Base-by-base conservation (phyloP, 257 asterid species). In the Sherardia arvensis region DNA sequence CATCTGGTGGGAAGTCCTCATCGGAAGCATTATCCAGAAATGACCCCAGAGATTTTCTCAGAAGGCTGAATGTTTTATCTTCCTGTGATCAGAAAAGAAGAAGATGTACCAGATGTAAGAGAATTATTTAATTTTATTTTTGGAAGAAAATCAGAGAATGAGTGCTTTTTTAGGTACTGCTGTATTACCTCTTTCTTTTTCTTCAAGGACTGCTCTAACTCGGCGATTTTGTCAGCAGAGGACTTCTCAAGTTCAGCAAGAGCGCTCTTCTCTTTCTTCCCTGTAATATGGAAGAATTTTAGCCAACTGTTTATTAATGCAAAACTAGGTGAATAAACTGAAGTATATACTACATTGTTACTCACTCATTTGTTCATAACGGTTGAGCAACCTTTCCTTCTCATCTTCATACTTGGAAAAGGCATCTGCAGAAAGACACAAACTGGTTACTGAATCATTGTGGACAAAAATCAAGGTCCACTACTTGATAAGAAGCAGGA, bases 281-380 rank as follows among this genome's bases (percentile, higher is more conserved):
- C 97, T 90, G 82, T 64, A 32, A 47, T 36, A 48, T 43, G 43
- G 1, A n/a, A 51, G 34, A 56, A 5, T 49, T 22, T 60, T 3
- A 58, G 36, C 55, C 57, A 5, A 38, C 27, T 57, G 64, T 68
- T 30, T 29, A 47, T 23, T 21, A 18, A 33, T 18, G 2, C 53
- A 32, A 17, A n/a, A 30, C 26, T 49, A 57, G 60, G 67, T 1
- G 59, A 25, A 25, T 7, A 47, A 14, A 11, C 62, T 28, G 26
- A 17, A 45, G 55, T 68, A 62, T 38, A 21, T 21, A 32, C 38
- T 43, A 14, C 51, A 43, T 43, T 15, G 9, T 49, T 69, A 70
- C 95, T 90, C 70, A 93, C 99, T 84, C 74, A 82, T 73, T 75
- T 90, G 97, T 72, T 87, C 97, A 69, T 87, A 87, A 62, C 95